These are phyloP conservation scores for Leccinum broughii DNA, from an alignment of 768 basidiomycete species.

Conservation along the genomic window DNA sequence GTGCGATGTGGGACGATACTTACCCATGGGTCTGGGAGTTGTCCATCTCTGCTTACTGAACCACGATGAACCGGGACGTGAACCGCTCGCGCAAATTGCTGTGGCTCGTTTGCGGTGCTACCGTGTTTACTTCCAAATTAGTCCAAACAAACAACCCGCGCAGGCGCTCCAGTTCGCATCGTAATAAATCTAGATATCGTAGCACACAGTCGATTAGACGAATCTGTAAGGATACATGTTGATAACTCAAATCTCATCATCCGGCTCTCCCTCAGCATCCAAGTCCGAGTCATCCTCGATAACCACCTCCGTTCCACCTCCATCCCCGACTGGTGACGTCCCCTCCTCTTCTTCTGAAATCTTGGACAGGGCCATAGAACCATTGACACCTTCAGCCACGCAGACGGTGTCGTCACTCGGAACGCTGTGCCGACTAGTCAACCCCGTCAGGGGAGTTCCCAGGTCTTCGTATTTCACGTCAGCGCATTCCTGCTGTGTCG, in stretches of 20 bases:
- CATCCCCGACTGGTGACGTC: not conserved
- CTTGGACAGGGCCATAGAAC: conserved; percentile 31
- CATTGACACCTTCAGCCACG: conserved; percentile 34
- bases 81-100: conserved; percentile 33
- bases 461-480: conserved; percentile 54
- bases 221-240: conserved; percentile 23
- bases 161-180: conserved; percentile 26
- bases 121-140: conserved; percentile 10
- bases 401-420: conserved; percentile 60
- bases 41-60: conserved; percentile 35
- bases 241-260: conserved; percentile 50
- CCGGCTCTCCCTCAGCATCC: conserved; percentile 45
- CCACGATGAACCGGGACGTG: conserved; percentile 37
- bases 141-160: conserved; percentile 26
- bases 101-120: conserved; percentile 35
- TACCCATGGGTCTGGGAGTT: conserved; percentile 36
- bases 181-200: conserved; percentile 9
- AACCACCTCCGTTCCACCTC: conserved; percentile 10
- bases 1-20: conserved; percentile 23
- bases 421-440: conserved; percentile 53
- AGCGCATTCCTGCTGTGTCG: conserved; percentile 13
- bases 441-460: conserved; percentile 50
- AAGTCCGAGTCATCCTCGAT: conserved; percentile 35
- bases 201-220: conserved; percentile 26
- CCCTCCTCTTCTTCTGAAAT: conserved; percentile 22